Conservation (phyloP, 2,329 filamentous ascomycete species). For the Penicillium corylophilum region DNA sequence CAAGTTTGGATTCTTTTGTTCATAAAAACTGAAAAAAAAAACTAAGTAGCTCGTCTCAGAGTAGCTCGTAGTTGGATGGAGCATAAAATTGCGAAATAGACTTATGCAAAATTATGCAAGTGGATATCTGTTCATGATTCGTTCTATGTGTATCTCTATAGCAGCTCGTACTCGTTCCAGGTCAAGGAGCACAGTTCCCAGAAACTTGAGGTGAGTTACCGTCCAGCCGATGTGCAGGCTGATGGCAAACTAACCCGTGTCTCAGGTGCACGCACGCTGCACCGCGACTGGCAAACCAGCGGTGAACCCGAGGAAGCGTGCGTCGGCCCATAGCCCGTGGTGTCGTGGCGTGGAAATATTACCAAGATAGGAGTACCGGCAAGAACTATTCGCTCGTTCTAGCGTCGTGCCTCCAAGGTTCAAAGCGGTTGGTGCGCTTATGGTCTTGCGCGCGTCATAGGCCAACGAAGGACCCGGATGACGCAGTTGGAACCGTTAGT, state of each 20-base stretch:
- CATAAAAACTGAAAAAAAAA: no score
- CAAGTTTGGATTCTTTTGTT: no score
- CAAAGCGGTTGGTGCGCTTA: constrained; percentile 2
- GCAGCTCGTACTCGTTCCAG: neutral
- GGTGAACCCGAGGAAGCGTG: constrained; percentile 15
- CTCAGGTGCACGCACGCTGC: constrained; percentile 12
- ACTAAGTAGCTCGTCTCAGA: no score
- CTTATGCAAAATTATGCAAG: neutral
- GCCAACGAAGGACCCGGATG: neutral
- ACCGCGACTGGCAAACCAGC: constrained; percentile 16
- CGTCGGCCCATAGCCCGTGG: constrained; percentile 10
- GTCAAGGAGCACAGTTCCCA: neutral
- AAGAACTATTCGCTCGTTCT: neutral
- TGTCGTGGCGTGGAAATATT: neutral
- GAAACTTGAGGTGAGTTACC: neutral
- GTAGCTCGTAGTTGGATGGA: neutral
- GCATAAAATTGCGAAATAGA: neutral
- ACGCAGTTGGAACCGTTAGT: neutral
- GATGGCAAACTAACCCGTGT: constrained; percentile 3
- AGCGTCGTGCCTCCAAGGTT: neutral
- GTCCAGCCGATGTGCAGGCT: neutral
- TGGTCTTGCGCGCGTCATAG: constrained; percentile 3
- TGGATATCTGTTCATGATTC: constrained; percentile 14
- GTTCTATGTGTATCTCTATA: constrained; percentile 14
- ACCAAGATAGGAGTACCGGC: neutral